phyloP scores from a whole-genome alignment of 1,284 basidiomycete species.

The Rhodotorula sp. region DNA sequence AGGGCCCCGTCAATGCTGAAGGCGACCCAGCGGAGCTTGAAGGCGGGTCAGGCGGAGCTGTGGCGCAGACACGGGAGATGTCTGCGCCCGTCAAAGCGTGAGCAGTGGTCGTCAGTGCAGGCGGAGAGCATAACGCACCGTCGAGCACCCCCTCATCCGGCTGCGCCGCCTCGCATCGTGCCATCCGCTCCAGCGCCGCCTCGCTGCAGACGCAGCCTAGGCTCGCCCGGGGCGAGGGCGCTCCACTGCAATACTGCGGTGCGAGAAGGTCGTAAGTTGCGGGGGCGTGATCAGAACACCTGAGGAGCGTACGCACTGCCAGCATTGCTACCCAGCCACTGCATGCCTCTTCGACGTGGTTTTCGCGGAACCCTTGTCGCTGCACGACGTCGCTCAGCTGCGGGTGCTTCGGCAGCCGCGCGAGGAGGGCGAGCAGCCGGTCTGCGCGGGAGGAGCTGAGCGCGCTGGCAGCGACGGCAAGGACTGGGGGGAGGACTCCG shows the following conservation, averaged over 20 bases:
- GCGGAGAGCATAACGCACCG: no score
- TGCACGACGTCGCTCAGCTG: neutral
- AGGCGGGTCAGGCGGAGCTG: no score
- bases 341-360: neutral
- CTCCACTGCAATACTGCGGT: no score
- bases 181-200: neutral
- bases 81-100: no score
- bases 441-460: neutral
- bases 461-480: neutral
- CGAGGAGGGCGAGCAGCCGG: neutral
- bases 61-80: no score
- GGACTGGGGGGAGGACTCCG: no score
- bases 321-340: constrained; percentile 2
- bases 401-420: neutral
- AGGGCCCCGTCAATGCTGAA: no score
- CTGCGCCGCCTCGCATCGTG: neutral
- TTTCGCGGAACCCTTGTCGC: neutral
- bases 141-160: no score
- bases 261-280: no score
- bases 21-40: no score
- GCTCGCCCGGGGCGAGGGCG: no score
- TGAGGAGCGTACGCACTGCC: neutral
- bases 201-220: constrained; percentile 1
- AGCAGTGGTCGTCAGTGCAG: no score
- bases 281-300: neutral